Conservation (phyloP, 2,329 filamentous ascomycete genomes). For the Arthrobotrys megalospora region DNA sequence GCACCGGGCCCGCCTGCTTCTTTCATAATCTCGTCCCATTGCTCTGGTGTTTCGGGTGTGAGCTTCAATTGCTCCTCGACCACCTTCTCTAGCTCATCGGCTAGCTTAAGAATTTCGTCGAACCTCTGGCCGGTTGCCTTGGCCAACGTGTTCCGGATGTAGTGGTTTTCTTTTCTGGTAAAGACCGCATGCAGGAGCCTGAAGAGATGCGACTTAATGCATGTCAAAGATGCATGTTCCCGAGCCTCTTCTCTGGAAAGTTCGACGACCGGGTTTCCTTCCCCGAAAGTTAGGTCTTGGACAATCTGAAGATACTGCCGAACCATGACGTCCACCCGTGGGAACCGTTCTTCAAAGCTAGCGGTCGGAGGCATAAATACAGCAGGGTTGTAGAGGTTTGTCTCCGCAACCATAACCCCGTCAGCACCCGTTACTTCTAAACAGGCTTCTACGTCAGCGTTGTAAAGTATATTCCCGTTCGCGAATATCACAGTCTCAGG, state of each 20-base stretch:
- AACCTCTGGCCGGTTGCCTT: slow-evolving; percentile 78
- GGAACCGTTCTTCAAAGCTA: slow-evolving; percentile 84
- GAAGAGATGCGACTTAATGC: slow-evolving; percentile 93
- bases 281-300: slow-evolving; percentile 65
- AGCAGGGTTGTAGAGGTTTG: slow-evolving; percentile 90
- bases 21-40: slow-evolving; percentile 67
- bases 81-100: slow-evolving; percentile 83
- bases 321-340: slow-evolving; percentile 87
- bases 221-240: slow-evolving; percentile 76
- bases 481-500: slow-evolving; percentile 93
- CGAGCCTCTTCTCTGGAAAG: slow-evolving; percentile 66
- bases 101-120: slow-evolving; percentile 80
- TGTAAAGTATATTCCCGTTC: slow-evolving; percentile 91
- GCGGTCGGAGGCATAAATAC: slow-evolving; percentile 82
- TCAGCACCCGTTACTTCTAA: slow-evolving; percentile 88
- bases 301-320: slow-evolving; percentile 92
- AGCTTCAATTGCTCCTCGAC: slow-evolving; percentile 80
- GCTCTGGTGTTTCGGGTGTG: slow-evolving; percentile 66
- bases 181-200: slow-evolving; percentile 89
- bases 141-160: slow-evolving; percentile 88
- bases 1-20: slow-evolving; percentile 59
- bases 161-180: slow-evolving; percentile 76
- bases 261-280: slow-evolving; percentile 31
- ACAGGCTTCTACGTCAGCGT: slow-evolving; percentile 82
- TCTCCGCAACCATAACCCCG: slow-evolving; percentile 95